Evolutionary conservation across 2,329 filamentous ascomycete genomes (phyloP).

Genomic region (Ophiobolus disseminans): DNA sequence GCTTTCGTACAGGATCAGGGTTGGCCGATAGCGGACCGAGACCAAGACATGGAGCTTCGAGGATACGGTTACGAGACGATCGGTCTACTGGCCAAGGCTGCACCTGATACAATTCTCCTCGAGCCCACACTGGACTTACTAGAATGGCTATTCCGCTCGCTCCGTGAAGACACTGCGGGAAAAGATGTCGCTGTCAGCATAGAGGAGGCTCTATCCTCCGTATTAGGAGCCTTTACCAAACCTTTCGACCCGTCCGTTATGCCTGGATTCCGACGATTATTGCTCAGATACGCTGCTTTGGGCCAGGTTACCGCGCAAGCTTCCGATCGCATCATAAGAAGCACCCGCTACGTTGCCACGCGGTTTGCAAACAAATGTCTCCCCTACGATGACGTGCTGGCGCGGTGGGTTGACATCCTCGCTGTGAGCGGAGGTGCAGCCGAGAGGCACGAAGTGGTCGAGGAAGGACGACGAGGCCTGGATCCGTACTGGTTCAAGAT

Average conservation of each 20-base stretch:
- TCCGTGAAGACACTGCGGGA: constrained; percentile 78
- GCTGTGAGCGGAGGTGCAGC: constrained; percentile 71
- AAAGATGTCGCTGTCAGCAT: constrained; percentile 83
- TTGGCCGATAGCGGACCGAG: constrained; percentile 72
- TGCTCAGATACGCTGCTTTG: constrained; percentile 41
- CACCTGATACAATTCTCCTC: constrained; percentile 63
- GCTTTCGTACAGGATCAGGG: constrained; percentile 80
- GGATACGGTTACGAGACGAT: constrained; percentile 90
- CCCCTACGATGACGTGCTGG: constrained; percentile 77
- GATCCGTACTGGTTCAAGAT: constrained; percentile 77
- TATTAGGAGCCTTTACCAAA: constrained; percentile 67
- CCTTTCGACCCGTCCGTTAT: constrained; percentile 51
- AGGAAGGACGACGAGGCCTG: constrained; percentile 88
- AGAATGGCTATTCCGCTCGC: constrained; percentile 82
- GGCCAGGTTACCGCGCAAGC: constrained; percentile 21
- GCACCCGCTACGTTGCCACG: constrained; percentile 80
- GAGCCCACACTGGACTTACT: constrained; percentile 63
- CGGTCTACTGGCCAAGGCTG: constrained; percentile 75
- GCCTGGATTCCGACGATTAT: constrained; percentile 45
- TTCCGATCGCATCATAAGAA: constrained; percentile 56
- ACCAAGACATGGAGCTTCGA: constrained; percentile 69
- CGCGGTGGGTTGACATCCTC: constrained; percentile 86
- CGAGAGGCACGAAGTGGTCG: constrained; percentile 81
- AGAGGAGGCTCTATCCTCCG: constrained; percentile 83
- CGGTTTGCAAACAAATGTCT: constrained; percentile 92